Base-by-base conservation (phyloP, 108 stramenopile species). In the Cyclotella choctawhatcheeana region DNA sequence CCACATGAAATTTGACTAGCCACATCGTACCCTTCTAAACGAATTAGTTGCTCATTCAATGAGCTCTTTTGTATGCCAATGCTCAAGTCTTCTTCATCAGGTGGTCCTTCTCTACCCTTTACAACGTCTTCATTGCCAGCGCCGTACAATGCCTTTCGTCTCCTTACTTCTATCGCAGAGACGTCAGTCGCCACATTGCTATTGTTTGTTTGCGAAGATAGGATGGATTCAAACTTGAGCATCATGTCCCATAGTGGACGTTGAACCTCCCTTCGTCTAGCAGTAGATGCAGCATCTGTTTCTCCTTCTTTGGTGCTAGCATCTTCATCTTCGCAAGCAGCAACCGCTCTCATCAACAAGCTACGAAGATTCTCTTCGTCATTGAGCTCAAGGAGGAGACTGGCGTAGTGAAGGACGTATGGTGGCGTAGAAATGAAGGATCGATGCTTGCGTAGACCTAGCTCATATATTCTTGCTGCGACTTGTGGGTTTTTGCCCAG, bases 231-330 rank as follows among this genome's bases (percentile, higher is more conserved):
- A 68, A 92, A 93, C 63, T 86, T 86, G 24, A 96, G 80, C 63
- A 89, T 86, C 92, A 93, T 93, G 55, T 93, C 89, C 92, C 92
- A 93, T 10, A 96, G 64, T 14, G 89, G 58, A 56, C 89, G 70
- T 69, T 85, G 79, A 51, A 76, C 45, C 50, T 74, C 76, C 55
- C 77, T 71, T 29, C 71, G 68, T 65, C 69, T 52, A 13, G 77
- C 50, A 26, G 66, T 21, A 29, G 50, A 64, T 7, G 53, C 64
- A 40, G 61, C 67, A 29, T 83, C 69, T 20, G 65, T 37, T 58
- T 58, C 67, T 64, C 67, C 77, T 26, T 44, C 31, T 2, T 47
- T 58, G 7, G 27, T 31, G 20, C 48, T 69, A 32, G 83, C 85
- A 10, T 76, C 80, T 45, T 83, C 66, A 44, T 88, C 88, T 48